Evolutionary conservation across 1,284 basidiomycete genomes (phyloP).

Genomic region (Ganoderma meredithae): DNA sequence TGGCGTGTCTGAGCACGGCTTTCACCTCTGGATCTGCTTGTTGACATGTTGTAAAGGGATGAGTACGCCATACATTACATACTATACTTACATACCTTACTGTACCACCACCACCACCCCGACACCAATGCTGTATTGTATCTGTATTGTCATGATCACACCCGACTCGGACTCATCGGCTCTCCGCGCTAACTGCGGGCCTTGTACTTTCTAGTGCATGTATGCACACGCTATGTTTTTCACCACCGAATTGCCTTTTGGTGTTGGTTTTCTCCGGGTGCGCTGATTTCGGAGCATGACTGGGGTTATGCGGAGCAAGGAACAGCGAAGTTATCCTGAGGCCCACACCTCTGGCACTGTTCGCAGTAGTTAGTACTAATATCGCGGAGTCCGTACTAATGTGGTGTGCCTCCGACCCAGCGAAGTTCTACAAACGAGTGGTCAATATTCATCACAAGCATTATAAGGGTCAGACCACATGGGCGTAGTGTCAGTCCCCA

Average conservation of each 20-base stretch:
- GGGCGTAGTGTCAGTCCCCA: neutral
- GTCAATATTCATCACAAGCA: neutral
- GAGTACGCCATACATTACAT: neutral
- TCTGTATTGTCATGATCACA: neutral
- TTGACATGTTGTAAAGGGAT: neutral
- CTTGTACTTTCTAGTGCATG: neutral
- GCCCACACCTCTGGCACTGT: too few species aligned
- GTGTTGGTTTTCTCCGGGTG: neutral
- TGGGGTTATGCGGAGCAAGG: neutral
- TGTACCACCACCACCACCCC: neutral
- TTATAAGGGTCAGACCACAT: neutral
- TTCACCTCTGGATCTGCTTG: neutral
- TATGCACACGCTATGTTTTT: neutral
- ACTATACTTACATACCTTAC: neutral
- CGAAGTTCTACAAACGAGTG: neutral
- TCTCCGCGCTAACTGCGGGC: neutral
- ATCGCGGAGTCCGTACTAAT: too few species aligned
- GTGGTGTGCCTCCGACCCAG: neutral
- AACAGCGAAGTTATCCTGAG: neutral
- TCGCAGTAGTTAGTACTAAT: too few species aligned
- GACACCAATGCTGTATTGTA: neutral
- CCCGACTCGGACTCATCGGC: neutral
- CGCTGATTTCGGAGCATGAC: neutral
- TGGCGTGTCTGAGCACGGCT: neutral
- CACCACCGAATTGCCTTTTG: neutral